A percentile compares a stretch with the other conserved stretches of the same genome.
Evolutionary conservation across 1,139 yeast species (phyloP).

Genomic region (Yamadazyma oceani): DNA sequence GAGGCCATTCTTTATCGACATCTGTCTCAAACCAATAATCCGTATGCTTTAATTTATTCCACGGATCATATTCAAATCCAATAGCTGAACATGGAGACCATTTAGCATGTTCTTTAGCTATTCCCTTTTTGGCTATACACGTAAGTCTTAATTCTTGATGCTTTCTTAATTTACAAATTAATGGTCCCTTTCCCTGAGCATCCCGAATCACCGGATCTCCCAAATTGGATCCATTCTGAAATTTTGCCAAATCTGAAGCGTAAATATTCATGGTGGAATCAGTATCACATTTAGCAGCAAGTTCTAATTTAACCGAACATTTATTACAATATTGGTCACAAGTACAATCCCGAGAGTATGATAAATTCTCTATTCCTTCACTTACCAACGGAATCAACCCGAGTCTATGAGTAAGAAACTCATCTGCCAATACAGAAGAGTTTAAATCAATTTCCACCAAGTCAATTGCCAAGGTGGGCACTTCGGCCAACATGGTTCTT

Average conservation of each 20-base stretch:
- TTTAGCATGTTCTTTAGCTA: constrained; percentile 97
- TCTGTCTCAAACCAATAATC: constrained; percentile 95
- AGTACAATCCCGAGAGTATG: constrained; percentile 91
- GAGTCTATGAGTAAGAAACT: constrained; percentile 87
- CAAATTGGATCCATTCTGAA: constrained; percentile 47
- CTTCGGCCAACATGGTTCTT: constrained; percentile 91
- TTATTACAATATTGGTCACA: constrained; percentile 97
- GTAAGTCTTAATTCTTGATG: constrained; percentile 87
- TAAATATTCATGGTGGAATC: constrained; percentile 90
- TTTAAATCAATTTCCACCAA: constrained; percentile 91
- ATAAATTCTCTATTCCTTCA: constrained; percentile 74
- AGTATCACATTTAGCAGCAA: constrained; percentile 84
- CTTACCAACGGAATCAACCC: constrained; percentile 90
- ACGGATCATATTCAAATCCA: constrained; percentile 98
- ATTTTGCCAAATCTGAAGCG: constrained; percentile 74
- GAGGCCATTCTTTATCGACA: constrained; percentile 91
- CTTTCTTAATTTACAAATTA: constrained; percentile 86
- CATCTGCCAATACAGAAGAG: constrained; percentile 95
- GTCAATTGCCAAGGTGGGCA: constrained; percentile 94
- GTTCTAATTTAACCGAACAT: constrained; percentile 84
- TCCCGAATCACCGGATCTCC: constrained; percentile 89
- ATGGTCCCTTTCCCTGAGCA: constrained; percentile 73
- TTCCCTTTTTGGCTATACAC: constrained; percentile 97
- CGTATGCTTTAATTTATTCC: constrained; percentile 95
- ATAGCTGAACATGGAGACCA: constrained; percentile 99